phyloP scores from a whole-genome alignment of 176 grass and related monocot genomes.

The Triticum urartu region DNA sequence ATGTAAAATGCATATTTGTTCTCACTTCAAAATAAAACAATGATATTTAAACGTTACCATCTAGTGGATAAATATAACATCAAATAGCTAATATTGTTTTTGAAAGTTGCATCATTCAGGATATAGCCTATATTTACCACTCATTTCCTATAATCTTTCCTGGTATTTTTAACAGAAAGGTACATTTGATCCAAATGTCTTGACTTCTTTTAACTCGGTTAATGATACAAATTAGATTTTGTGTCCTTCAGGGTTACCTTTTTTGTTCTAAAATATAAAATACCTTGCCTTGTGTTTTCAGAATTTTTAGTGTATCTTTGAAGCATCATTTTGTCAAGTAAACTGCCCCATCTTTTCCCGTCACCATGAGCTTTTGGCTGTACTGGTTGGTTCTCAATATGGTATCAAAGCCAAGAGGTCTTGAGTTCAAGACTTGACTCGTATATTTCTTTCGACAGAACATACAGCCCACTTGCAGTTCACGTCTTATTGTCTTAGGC shows the following conservation, averaged over 20 bases:
- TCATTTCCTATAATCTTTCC: neutral
- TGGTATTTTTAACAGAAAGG: neutral
- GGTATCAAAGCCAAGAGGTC: neutral
- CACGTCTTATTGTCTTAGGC: neutral
- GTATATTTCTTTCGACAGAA: neutral
- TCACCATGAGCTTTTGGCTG: neutral
- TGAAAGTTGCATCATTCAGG: neutral
- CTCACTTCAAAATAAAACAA: neutral
- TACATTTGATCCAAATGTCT: neutral
- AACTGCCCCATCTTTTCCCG: neutral
- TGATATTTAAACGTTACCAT: neutral
- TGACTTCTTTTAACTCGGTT: neutral
- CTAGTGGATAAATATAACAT: neutral
- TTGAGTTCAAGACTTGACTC: neutral
- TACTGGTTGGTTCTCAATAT: neutral
- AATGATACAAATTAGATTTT: neutral
- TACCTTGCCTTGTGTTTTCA: neutral
- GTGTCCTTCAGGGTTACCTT: neutral
- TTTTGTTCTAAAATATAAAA: neutral
- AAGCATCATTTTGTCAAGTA: neutral
- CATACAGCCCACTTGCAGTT: neutral
- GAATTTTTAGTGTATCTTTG: neutral
- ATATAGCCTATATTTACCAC: slow-evolving; percentile 8
- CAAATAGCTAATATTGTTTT: neutral
- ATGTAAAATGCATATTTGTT: neutral